Evolutionary conservation across 2,329 filamentous ascomycete species (phyloP), one percentile per base, ranked within the genome.

Genomic region (Trichoderma asperellum): DNA sequence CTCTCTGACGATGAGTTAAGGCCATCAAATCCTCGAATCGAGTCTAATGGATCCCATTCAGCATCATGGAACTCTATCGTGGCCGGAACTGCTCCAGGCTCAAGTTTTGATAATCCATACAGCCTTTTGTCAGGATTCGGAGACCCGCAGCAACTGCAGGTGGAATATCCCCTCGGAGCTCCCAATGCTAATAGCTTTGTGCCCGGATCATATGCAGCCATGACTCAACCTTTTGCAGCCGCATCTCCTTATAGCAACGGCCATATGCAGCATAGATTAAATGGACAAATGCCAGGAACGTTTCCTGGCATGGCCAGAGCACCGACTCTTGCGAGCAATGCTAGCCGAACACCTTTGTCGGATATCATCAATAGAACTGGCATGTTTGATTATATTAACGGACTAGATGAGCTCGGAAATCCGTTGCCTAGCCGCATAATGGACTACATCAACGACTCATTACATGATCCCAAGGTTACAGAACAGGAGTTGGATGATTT

Each of bases 401-500:
- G 81, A 37, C 59, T 77, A 5, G 80, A 84, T 65, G 74, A 62
- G 0, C 70, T 73, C n/a, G 82, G 83, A 2, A 76, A 80, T 27
- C 74, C 81, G 0, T 73, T 85, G 6, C 72, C 77, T 7, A 69
- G 76, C 3, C 75, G 77, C 7, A 60, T 84, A 8, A 69, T 72
- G n/a, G 73, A 75, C 61, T 78, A 78, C 52, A 59, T 83, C 34
- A 72, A 80, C 29, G 78, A 81, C 65, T 75, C 75, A 21, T 76
- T 77, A 21, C 76, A 82, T 6, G 80, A 83, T 68, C 76, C 81
- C 11, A 74, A 77, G 40, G 77, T 82, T 64, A 81, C 79, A 1
- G 78, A 85, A n/a, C 85, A 91, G 70, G 91, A 94, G 74, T 87
- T 95, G 68, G 87, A 91, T 72, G 84, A 89, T 32, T 80, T 95